These are phyloP conservation scores for Cercospora janseana DNA, from an alignment of 2,329 filamentous ascomycete species.

Conservation along the genomic window DNA sequence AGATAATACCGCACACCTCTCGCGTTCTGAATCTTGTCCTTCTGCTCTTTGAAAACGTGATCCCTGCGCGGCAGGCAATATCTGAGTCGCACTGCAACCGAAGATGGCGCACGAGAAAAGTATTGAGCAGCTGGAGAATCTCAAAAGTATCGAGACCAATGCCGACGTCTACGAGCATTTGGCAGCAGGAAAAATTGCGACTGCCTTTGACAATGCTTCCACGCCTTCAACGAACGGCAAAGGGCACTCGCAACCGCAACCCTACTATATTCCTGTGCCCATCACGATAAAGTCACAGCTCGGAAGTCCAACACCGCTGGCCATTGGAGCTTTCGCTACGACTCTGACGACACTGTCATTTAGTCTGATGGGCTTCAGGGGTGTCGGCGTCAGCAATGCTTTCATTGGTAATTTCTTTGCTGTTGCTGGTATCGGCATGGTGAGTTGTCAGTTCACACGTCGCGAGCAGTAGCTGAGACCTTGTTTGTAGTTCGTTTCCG, in stretches of 20 bases:
- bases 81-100: background rate
- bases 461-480: background rate
- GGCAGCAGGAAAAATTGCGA: constrained; percentile 30
- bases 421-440: constrained; percentile 51
- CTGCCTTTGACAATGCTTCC: constrained; percentile 19
- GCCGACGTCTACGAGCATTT: constrained; percentile 33
- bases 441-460: constrained; percentile 27
- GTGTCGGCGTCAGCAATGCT: constrained; percentile 51
- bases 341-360: constrained; percentile 56
- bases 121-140: constrained; percentile 33
- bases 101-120: constrained; percentile 30
- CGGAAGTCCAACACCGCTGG: constrained; percentile 45
- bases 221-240: constrained; percentile 16
- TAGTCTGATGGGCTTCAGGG: constrained; percentile 56
- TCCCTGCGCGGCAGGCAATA: too few species aligned
- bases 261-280: constrained; percentile 34
- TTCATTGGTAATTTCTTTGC: constrained; percentile 58
- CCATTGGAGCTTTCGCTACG: constrained; percentile 55
- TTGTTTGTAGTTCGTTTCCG: constrained; percentile 42
- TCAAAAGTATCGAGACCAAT: constrained; percentile 31
- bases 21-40: too few species aligned
- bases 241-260: constrained; percentile 16
- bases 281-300: constrained; percentile 36
- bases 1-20: too few species aligned
- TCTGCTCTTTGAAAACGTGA: too few species aligned